Evolutionary conservation across 2,329 filamentous ascomycete genomes (phyloP).

Genomic region (Lecanicillium sp.): DNA sequence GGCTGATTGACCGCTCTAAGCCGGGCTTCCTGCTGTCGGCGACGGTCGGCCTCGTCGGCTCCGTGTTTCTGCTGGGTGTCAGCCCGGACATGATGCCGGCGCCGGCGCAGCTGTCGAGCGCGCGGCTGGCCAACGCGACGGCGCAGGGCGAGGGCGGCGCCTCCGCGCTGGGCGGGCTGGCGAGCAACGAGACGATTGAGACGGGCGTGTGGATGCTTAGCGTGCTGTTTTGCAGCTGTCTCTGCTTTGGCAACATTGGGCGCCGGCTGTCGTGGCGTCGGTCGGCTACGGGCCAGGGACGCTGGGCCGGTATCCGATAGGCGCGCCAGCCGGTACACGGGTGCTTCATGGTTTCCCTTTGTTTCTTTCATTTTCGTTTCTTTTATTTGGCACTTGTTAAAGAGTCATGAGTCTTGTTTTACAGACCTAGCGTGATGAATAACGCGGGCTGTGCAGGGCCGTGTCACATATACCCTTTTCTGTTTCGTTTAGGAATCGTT

Average conservation of each 20-base stretch:
- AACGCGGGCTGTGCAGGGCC: conserved; percentile 1
- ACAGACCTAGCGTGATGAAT: not conserved
- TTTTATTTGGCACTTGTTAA: not conserved
- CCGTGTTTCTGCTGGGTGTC: conserved; percentile 63
- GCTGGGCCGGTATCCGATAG: conserved; percentile 37
- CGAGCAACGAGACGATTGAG: conserved; percentile 57
- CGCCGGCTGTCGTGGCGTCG: conserved; percentile 59
- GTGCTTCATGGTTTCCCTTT: conserved; percentile 4
- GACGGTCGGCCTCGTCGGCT: conserved; percentile 65
- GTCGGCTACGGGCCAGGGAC: conserved; percentile 31
- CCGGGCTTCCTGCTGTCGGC: conserved; percentile 76
- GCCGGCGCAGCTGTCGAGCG: conserved; percentile 45
- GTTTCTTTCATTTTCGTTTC: not conserved
- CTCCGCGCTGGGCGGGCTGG: conserved; percentile 44
- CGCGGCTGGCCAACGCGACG: conserved; percentile 15
- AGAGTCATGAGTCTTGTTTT: no score
- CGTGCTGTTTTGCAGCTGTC: conserved; percentile 87
- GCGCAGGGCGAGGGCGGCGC: conserved; percentile 12
- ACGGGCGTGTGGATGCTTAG: conserved; percentile 84
- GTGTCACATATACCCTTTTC: conserved; percentile 3
- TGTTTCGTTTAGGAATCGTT: no score
- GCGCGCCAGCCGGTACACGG: not conserved
- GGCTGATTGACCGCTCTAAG: conserved; percentile 83
- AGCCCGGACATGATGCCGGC: conserved; percentile 72
- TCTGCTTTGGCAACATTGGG: conserved; percentile 96